Base-by-base conservation (phyloP, 805 yeast species). In the Wickerhamiella occidentalis region DNA sequence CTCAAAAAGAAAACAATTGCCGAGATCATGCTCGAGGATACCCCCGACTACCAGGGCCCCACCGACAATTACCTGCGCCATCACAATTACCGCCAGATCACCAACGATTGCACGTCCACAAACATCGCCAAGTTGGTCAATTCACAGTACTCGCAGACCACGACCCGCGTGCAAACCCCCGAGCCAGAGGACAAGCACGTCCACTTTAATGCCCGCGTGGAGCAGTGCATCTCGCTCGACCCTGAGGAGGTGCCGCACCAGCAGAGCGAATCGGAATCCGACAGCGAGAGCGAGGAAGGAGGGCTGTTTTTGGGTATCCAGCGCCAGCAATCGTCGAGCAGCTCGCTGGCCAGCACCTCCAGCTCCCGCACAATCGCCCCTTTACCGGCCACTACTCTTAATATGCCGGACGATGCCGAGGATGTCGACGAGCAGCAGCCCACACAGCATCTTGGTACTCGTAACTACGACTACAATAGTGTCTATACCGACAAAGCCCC, bases 181-280 rank as follows among this genome's bases (percentile, higher is more conserved):
- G 47, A 45, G 13, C 26, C 29, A 9, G 50, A 50, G 33, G 72
- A 68, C 55, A 76, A 94, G 53, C 94, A 77, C 57, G 88, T 92
- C 53, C 97, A 88, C 65, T 92, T 92, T 68, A 92, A 82, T 63
- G 94, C 86, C 62, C 78, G 87, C 48, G 99, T 92, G 28, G 88
- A 86, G 63, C 99, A 92, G 65, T 92, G 98, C 65, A 79, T 85
- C 54, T 88, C 95, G 0, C 62, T 88, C 9, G 78, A 74, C 51
- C 58, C 57, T 2, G 60, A 55, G 11, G 58, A 50, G 12, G 28
- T 21, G 6, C 25, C 15, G 9, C 49, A 22, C 25, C 40, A 30
- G 15, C 25, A 22, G 41, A 15, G 38, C 21, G 23, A 18, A 17
- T 29, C 52, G 9, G 61, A 54, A 18, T 56, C 51, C 19, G 63